These are phyloP conservation scores for Hortiboletus flavorubellus DNA, from an alignment of 768 basidiomycete genomes.

Conservation along the genomic window DNA sequence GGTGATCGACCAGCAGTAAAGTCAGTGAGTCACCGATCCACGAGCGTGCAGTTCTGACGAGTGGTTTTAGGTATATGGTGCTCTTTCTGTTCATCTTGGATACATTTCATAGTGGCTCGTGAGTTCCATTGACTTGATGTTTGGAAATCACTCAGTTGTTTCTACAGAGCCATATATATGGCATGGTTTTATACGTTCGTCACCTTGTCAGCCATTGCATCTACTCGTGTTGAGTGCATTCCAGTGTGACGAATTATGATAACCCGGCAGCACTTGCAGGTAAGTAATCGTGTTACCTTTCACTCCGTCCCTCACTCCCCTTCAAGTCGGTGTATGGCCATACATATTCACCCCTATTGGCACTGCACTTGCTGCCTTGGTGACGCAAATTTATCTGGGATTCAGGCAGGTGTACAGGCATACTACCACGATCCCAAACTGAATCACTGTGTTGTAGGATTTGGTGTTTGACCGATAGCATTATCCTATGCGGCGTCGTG, in stretches of 20 bases:
- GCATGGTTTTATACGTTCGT: constrained; percentile 19
- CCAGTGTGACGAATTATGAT: constrained; percentile 11
- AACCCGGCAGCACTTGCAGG: constrained; percentile 12
- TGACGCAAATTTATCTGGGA: constrained; percentile 48
- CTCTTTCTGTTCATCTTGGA: constrained; percentile 10
- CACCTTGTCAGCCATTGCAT: no score
- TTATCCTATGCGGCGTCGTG: constrained; percentile 33
- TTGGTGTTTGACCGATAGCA: constrained; percentile 10
- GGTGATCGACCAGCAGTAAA: constrained; percentile 10
- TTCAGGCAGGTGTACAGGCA: constrained; percentile 34
- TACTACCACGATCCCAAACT: not conserved
- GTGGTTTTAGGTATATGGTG: no score
- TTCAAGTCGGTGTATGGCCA: constrained; percentile 44
- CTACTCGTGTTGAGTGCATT: not conserved
- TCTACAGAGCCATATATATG: constrained; percentile 15
- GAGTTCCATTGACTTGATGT: not conserved
- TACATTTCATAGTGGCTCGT: constrained; percentile 21
- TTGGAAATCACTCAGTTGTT: no score
- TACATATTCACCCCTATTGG: constrained; percentile 49
- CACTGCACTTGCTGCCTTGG: constrained; percentile 44
- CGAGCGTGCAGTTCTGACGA: not conserved
- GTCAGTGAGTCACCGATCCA: not conserved
- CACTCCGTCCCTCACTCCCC: not conserved
- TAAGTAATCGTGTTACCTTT: not conserved
- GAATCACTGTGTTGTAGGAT: constrained; percentile 7